Conservation (phyloP, 768 basidiomycete species). For the Pulveroboletus sp. region DNA sequence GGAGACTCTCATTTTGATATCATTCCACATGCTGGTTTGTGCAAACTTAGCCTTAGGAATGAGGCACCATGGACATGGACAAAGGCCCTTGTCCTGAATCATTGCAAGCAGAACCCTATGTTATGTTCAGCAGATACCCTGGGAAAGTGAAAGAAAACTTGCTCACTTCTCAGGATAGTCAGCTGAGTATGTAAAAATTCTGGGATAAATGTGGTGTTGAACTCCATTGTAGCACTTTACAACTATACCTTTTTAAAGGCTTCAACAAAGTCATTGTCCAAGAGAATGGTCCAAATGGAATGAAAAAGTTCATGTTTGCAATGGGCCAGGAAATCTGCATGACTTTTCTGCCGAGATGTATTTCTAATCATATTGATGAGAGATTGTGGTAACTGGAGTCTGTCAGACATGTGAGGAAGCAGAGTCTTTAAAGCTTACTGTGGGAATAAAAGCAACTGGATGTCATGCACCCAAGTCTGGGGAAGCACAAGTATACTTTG, state of each 20-base stretch:
- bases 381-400: background rate
- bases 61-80: too few species aligned
- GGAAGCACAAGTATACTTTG: background rate
- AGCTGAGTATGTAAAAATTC: background rate
- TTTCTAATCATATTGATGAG: background rate
- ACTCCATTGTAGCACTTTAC: background rate
- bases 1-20: too few species aligned
- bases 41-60: too few species aligned
- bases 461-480: background rate
- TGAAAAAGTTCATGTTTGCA: background rate
- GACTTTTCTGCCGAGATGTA: background rate
- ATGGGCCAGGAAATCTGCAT: background rate
- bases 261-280: background rate
- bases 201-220: background rate
- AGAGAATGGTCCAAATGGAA: background rate
- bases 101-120: too few species aligned
- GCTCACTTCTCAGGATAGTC: too few species aligned
- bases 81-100: too few species aligned
- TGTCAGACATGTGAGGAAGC: background rate
- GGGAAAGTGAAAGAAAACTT: too few species aligned
- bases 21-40: too few species aligned
- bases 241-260: background rate
- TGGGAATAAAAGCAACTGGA: background rate
- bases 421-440: background rate
- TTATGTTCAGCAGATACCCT: too few species aligned